Base-by-base conservation (phyloP, 1,284 basidiomycete species). In the Trametes versicolor region DNA sequence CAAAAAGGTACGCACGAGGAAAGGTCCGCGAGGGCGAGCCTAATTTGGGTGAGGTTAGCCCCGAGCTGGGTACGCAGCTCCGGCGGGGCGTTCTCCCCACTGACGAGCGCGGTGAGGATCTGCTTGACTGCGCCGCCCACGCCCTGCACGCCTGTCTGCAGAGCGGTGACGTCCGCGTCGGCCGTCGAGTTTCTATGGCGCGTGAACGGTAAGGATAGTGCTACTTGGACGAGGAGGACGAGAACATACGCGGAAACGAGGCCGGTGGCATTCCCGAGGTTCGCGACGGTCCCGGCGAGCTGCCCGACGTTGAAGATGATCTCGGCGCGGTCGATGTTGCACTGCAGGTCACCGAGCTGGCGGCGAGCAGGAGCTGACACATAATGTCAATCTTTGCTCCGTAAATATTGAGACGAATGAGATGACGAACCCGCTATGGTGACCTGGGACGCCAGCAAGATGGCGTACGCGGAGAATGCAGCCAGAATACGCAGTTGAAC, bases 321-420 rank as follows among this genome's bases (percentile, higher is more conserved):
- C 60, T 70, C 63, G 56, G 65, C 66, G 53, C 72, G 72, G 65
- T 71, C 64, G 58, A 73, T 68, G 70, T 73, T 72, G 68, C 72
- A 73, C 39, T 72, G 66, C 7, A 71, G 58, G 58, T 71, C 58
- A 13, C 72, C 29, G 29, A 32, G 29, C 29, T 32, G 29, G 8
- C 29, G 29, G 29, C 72, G 21, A 65, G 62, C 63, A 4, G 65
- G 65, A 29, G 65, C 65, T 67, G 43, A 7, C 5, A 9, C 3
- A 9, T 6, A 37, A 32, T 21, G 9, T 45, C 19, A 45, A 21
- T 32, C 5, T 50, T 3, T 19, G 19, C 4, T 17, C 7, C 25
- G 12, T 13, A 15, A 5, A 12, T 50, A 50, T 3, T 8, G 29
- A 29, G 49, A 27, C 13, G 25, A 32, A 29, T 17, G 13, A n/a